phyloP scores from a whole-genome alignment of 2,329 filamentous ascomycete species.

The Talaromyces rugulosus region DNA sequence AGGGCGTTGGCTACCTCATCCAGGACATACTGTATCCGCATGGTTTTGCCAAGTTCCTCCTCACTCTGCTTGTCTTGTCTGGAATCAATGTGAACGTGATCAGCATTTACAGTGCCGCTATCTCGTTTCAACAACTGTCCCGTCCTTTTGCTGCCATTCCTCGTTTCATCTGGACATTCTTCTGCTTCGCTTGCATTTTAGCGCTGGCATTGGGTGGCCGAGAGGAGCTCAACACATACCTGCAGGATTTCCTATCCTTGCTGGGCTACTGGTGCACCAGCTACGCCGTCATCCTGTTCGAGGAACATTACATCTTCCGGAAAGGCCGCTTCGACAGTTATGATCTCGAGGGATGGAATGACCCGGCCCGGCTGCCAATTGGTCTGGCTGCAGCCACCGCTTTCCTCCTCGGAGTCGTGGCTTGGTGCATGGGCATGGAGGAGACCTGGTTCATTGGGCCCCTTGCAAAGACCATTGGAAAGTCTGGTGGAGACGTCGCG shows the following conservation, averaged over 20 bases:
- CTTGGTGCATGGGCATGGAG: constrained; percentile 56
- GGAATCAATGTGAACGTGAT: constrained; percentile 48
- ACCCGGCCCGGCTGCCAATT: constrained; percentile 39
- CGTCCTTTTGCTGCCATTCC: constrained; percentile 42
- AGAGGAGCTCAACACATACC: constrained; percentile 41
- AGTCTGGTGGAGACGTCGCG: constrained; percentile 47
- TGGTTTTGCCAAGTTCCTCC: constrained; percentile 44
- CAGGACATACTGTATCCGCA: constrained; percentile 42
- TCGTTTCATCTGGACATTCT: constrained; percentile 46
- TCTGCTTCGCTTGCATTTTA: constrained; percentile 45
- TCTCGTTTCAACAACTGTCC: constrained; percentile 38
- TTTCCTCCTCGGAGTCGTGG: constrained; percentile 44
- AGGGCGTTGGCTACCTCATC: constrained; percentile 45
- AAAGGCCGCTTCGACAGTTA: constrained; percentile 41
- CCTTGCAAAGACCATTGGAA: constrained; percentile 42
- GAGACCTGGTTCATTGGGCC: constrained; percentile 54
- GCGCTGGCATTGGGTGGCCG: constrained; percentile 41
- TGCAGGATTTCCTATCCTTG: constrained; percentile 47
- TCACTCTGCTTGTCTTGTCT: constrained; percentile 35
- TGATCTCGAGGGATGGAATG: constrained; percentile 49
- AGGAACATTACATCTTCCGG: constrained; percentile 49
- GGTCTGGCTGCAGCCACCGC: constrained; percentile 43
- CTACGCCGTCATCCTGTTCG: constrained; percentile 47
- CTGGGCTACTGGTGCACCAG: constrained; percentile 50
- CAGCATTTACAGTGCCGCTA: constrained; percentile 35